Conservation (phyloP, 2,329 filamentous ascomycete species). For the Scedosporium minutisporum region DNA sequence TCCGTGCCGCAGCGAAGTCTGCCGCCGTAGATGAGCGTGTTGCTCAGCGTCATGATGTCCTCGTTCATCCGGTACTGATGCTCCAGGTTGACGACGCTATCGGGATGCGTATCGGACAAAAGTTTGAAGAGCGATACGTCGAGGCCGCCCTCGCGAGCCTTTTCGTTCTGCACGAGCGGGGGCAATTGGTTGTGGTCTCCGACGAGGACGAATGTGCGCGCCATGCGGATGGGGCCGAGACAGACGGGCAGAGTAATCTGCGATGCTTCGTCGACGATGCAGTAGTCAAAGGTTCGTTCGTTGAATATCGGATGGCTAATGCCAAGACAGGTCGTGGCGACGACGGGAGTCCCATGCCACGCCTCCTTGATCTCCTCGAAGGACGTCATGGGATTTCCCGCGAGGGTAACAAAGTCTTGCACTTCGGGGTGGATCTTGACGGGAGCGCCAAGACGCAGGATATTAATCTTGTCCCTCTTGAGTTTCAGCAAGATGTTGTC, state of each 20-base stretch:
- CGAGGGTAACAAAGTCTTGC: slow-evolving; percentile 72
- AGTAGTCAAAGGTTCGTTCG: slow-evolving; percentile 89
- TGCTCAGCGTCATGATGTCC: slow-evolving; percentile 91
- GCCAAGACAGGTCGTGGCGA: slow-evolving; percentile 89
- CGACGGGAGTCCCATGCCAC: slow-evolving; percentile 79
- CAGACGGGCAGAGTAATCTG: slow-evolving; percentile 96
- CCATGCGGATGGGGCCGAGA: slow-evolving; percentile 86
- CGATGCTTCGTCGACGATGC: slow-evolving; percentile 95
- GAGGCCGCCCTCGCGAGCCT: slow-evolving; percentile 74
- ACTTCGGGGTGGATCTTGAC: slow-evolving; percentile 86
- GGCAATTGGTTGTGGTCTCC: slow-evolving; percentile 96
- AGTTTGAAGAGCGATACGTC: slow-evolving; percentile 92
- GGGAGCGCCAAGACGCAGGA: slow-evolving; percentile 75
- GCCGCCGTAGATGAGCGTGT: slow-evolving; percentile 86
- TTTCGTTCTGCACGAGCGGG: slow-evolving; percentile 85
- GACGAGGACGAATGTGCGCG: slow-evolving; percentile 85
- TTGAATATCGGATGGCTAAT: slow-evolving; percentile 84
- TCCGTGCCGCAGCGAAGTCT: slow-evolving; percentile 80
- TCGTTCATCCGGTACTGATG: slow-evolving; percentile 98
- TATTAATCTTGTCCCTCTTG: slow-evolving; percentile 63
- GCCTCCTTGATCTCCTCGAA: slow-evolving; percentile 77
- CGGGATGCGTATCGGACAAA: slow-evolving; percentile 78
- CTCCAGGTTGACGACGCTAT: slow-evolving; percentile 81
- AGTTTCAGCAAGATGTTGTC: slow-evolving; percentile 97
- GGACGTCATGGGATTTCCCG: slow-evolving; percentile 59